Evolutionary conservation across 2,329 filamentous ascomycete genomes (phyloP).

Genomic region (Beauveria australis): DNA sequence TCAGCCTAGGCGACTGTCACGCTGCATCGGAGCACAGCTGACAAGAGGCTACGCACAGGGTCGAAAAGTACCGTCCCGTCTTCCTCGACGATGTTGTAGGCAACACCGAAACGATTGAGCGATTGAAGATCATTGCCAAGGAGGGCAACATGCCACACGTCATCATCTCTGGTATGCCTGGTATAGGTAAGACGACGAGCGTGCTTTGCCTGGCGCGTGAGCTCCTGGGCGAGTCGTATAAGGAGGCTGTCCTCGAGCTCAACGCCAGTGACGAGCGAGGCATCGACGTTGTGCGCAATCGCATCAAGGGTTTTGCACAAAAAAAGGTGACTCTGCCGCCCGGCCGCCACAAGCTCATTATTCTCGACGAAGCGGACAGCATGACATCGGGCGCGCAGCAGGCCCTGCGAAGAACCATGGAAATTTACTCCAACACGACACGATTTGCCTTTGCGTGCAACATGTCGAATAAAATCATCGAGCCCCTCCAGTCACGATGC

Average conservation of each 20-base stretch:
- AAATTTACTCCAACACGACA: slow-evolving; percentile 95
- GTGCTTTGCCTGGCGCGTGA: slow-evolving; percentile 89
- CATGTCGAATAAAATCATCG: slow-evolving; percentile 98
- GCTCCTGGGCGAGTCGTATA: slow-evolving; percentile 85
- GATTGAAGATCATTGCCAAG: slow-evolving; percentile 94
- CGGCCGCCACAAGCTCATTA: slow-evolving; percentile 91
- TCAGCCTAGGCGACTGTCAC: slow-evolving; percentile 3
- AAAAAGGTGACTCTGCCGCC: slow-evolving; percentile 94
- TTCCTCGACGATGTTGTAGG: slow-evolving; percentile 96
- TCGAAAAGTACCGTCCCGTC: slow-evolving; percentile 93
- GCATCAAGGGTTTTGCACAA: slow-evolving; percentile 97
- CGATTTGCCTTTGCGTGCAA: slow-evolving; percentile 98
- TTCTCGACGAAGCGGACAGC: slow-evolving; percentile 94
- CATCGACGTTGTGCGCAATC: slow-evolving; percentile 95
- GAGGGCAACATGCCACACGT: slow-evolving; percentile 99
- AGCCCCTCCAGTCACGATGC: slow-evolving; percentile 94
- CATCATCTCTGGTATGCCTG: slow-evolving; percentile 99
- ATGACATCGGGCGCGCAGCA: slow-evolving; percentile 98
- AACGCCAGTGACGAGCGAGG: slow-evolving; percentile 95
- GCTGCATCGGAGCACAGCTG: slow-evolving; percentile 17
- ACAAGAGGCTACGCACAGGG: slow-evolving; percentile 48
- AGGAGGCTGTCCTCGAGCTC: slow-evolving; percentile 91
- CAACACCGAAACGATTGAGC: slow-evolving; percentile 95
- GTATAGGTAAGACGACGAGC: slow-evolving; percentile 96
- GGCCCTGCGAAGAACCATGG: slow-evolving; percentile 91